Conservation (phyloP, 2,329 filamentous ascomycete genomes). For the Colletotrichum caudatum region DNA sequence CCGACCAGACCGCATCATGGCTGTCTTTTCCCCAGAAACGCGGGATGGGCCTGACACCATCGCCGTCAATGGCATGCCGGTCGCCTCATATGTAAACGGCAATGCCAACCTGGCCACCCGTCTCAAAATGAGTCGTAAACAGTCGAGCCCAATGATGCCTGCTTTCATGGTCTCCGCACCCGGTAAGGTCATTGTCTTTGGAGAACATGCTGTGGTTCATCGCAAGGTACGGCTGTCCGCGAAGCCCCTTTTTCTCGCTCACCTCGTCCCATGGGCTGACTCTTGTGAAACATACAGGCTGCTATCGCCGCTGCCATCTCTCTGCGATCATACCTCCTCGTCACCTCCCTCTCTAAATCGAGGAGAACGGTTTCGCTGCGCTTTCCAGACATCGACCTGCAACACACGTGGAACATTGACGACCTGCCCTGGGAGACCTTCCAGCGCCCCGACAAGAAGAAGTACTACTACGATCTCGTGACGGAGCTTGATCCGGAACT, state of each 20-base stretch:
- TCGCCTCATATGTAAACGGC: conserved; percentile 51
- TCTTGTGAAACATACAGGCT: conserved; percentile 62
- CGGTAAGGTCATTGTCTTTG: conserved; percentile 98
- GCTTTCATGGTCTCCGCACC: conserved; percentile 98
- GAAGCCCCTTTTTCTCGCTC: conserved; percentile 20
- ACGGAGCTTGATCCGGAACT: conserved; percentile 87
- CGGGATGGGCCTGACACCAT: conserved; percentile 47
- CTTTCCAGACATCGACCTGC: conserved; percentile 90
- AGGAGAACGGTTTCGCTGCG: conserved; percentile 87
- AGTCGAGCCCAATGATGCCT: conserved; percentile 78
- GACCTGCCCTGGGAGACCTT: conserved; percentile 89
- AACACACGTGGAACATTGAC: conserved; percentile 95
- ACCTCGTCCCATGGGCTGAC: conserved; percentile 15
- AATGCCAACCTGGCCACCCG: conserved; percentile 51
- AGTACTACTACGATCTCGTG: conserved; percentile 91
- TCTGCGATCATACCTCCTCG: conserved; percentile 93
- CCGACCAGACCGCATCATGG: conserved; percentile 44
- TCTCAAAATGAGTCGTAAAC: conserved; percentile 63
- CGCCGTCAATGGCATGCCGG: conserved; percentile 43
- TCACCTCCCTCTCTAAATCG: conserved; percentile 93
- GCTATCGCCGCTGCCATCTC: conserved; percentile 96
- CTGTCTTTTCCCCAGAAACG: conserved; percentile 48
- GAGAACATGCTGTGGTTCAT: conserved; percentile 97
- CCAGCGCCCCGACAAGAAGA: conserved; percentile 85
- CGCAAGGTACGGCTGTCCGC: conserved; percentile 75